phyloP scores from a whole-genome alignment of 1,284 basidiomycete species.

The Ustilago loliicola region DNA sequence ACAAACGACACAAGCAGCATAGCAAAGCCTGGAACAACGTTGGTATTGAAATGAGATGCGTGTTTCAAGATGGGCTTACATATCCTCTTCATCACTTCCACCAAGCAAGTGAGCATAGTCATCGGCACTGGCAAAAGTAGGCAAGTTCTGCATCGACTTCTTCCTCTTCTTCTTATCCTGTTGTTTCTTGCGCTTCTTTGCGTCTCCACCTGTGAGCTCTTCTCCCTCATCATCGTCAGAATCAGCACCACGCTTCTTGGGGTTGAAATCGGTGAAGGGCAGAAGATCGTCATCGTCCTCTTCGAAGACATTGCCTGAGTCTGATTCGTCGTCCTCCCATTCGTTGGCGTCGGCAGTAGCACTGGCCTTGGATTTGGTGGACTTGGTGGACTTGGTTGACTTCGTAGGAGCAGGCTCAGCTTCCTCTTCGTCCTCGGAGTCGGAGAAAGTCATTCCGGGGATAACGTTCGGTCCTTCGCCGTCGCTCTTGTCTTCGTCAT shows the following conservation, averaged over 20 bases:
- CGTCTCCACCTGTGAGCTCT: slow-evolving; percentile 34
- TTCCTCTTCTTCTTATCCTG: slow-evolving; percentile 76
- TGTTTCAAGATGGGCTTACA: slow-evolving; percentile 10
- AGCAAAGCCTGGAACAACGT: neutral
- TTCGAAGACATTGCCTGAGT: slow-evolving; percentile 59
- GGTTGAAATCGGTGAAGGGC: slow-evolving; percentile 59
- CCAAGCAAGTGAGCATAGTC: slow-evolving; percentile 90
- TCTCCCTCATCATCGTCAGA: slow-evolving; percentile 27
- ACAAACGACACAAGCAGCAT: neutral
- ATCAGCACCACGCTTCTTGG: slow-evolving; percentile 29
- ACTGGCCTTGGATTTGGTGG: neutral
- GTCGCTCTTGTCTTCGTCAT: slow-evolving; percentile 33
- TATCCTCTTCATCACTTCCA: slow-evolving; percentile 76
- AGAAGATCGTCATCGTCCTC: slow-evolving; percentile 69
- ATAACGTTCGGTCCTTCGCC: slow-evolving; percentile 37
- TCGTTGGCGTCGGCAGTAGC: slow-evolving; percentile 19
- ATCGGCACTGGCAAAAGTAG: slow-evolving; percentile 93
- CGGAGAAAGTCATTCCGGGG: slow-evolving; percentile 55
- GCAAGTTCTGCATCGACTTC: slow-evolving; percentile 78
- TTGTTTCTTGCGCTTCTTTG: slow-evolving; percentile 60
- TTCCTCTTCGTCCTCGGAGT: slow-evolving; percentile 25
- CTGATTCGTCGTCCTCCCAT: slow-evolving; percentile 44
- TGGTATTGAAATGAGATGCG: neutral
- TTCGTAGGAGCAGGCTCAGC: neutral
- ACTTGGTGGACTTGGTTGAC: neutral